Percentiles rank a stretch among this genome's conserved stretches.
Conservation (phyloP, 805 yeast species). For the Saccharomycopsis sp. region DNA sequence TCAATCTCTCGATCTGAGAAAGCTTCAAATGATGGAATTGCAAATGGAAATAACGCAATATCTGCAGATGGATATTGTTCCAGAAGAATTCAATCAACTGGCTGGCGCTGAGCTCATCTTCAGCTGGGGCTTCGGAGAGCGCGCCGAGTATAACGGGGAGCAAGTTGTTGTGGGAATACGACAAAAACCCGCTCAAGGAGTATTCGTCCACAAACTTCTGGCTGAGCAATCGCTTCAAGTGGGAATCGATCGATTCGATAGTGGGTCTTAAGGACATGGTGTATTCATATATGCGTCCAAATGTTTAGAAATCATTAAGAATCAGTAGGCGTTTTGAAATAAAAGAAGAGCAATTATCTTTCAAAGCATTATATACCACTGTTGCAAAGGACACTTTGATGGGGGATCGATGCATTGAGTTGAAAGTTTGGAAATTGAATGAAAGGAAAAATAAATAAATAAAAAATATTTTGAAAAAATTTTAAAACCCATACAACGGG, state of each 20-base stretch:
- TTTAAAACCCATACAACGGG: too few relatives aligned
- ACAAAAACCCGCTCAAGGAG: slow-evolving; percentile 10
- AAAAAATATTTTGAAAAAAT: too few relatives aligned
- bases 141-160: neutral
- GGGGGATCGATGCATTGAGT: too few relatives aligned
- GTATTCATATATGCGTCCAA: too few relatives aligned
- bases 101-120: neutral
- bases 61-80: slow-evolving; percentile 7
- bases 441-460: too few relatives aligned
- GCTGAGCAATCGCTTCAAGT: slow-evolving; percentile 2
- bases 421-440: too few relatives aligned
- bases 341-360: too few relatives aligned
- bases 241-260: slow-evolving; percentile 6
- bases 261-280: slow-evolving; percentile 7
- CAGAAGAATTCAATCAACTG: slow-evolving; percentile 12
- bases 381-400: too few relatives aligned
- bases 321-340: too few relatives aligned
- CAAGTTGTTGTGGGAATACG: slow-evolving; percentile 8
- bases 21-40: slow-evolving; percentile 15
- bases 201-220: slow-evolving; percentile 10
- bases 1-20: slow-evolving; percentile 6
- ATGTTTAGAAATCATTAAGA: too few relatives aligned
- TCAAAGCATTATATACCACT: too few relatives aligned
- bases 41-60: slow-evolving; percentile 13
- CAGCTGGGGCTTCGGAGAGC: neutral